Evolutionary conservation across 2,329 filamentous ascomycete genomes (phyloP).

Genomic region (Calonectria naviculata): DNA sequence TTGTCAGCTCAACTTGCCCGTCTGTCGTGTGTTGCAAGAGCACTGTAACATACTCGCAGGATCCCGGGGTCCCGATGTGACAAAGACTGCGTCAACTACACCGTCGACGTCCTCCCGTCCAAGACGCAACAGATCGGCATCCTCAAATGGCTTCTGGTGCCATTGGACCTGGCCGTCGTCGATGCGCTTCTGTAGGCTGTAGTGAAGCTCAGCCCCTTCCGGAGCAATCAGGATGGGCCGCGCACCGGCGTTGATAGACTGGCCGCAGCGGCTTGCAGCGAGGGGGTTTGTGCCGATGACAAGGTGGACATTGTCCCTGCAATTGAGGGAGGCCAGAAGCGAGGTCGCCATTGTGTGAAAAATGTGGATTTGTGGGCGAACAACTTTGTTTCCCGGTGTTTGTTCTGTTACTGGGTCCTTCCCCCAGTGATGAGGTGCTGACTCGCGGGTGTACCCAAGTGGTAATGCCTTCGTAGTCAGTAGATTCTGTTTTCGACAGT

Average conservation of each 20-base stretch:
- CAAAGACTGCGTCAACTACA: slow-evolving; percentile 92
- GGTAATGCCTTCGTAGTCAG: background rate
- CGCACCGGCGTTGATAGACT: slow-evolving; percentile 85
- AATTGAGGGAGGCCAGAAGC: slow-evolving; percentile 79
- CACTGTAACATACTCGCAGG: slow-evolving; percentile 44
- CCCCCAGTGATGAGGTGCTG: background rate
- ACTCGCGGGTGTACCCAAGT: background rate
- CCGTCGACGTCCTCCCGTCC: slow-evolving; percentile 82
- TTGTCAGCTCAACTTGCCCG: background rate
- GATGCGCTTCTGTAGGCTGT: slow-evolving; percentile 70
- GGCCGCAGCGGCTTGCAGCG: slow-evolving; percentile 83
- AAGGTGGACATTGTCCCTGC: slow-evolving; percentile 79
- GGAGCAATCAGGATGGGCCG: slow-evolving; percentile 83
- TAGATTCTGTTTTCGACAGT: background rate
- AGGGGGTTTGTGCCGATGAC: slow-evolving; percentile 89
- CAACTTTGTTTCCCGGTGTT: slow-evolving; percentile 4
- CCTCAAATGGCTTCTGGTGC: slow-evolving; percentile 73
- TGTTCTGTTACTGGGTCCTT: background rate
- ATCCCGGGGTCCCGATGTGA: slow-evolving; percentile 70
- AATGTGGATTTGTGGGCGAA: background rate
- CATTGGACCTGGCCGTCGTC: slow-evolving; percentile 75
- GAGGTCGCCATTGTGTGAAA: slow-evolving; percentile 47
- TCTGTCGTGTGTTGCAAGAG: background rate
- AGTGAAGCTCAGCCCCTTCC: slow-evolving; percentile 67
- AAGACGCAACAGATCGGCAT: slow-evolving; percentile 77